These are phyloP conservation scores for Actinomortierella wolfii DNA, from an alignment of 371 early-diverging fungal species.

Conservation along the genomic window DNA sequence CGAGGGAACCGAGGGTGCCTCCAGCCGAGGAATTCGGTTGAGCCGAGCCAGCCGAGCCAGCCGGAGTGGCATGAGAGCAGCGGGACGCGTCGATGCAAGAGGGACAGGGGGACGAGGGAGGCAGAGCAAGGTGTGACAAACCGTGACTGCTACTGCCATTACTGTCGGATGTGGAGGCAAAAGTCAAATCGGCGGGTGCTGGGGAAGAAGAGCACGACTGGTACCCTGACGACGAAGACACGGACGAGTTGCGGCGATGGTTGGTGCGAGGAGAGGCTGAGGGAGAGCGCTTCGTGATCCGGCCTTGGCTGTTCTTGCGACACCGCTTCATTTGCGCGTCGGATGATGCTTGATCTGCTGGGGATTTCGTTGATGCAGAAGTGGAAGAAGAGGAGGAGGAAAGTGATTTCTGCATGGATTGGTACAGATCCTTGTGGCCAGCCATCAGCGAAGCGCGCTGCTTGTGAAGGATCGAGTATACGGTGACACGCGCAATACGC, in stretches of 20 bases:
- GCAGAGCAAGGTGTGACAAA: constrained; percentile 5
- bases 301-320: neutral
- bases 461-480: constrained; percentile 46
- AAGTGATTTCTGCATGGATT: constrained; percentile 18
- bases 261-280: neutral
- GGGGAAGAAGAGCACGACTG: no score
- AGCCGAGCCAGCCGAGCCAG: no score
- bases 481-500: constrained; percentile 42
- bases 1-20: neutral
- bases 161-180: constrained; percentile 4
- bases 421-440: constrained; percentile 40
- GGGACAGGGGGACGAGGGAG: neutral
- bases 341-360: constrained; percentile 16
- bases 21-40: neutral
- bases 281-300: neutral
- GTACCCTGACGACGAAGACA: no score
- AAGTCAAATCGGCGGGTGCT: neutral
- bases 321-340: neutral
- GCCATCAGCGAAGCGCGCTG: constrained; percentile 45
- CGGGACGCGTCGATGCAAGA: neutral
- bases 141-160: neutral
- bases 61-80: constrained; percentile 1
- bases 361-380: no score
- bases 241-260: no score
- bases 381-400: neutral